Evolutionary conservation across 352 stramenopile species (phyloP), one percentile per base, ranked within the genome.

Genomic region (Pseudoperonospora humuli): DNA sequence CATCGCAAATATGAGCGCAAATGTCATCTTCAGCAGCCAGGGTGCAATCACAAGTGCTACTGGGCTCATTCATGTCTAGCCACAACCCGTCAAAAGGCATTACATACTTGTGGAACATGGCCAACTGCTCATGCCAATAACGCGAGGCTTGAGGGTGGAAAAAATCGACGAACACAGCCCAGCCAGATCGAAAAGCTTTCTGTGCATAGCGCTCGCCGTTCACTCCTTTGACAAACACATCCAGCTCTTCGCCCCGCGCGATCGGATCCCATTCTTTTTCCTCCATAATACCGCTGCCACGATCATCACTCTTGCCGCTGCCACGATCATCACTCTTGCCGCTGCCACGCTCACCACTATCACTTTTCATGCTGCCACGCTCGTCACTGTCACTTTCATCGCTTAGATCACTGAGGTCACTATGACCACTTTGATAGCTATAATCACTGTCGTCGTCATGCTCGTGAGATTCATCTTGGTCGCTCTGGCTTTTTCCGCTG

Each of bases 41-140:
- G 18, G 41, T 48, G 31, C 61, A 55, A 44, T 89, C 77, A 28
- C 80, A 94, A 19, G 70, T 58, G 35, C 69, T 84, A 17, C 67
- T 85, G 3, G 77, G 73, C 21, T 95, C 83, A 44, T 93, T 90
- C 48, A 68, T 76, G 28, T 95, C 72, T 5, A 95, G 57, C 84
- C 83, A 95, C 20, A 95, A 47, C 0, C 84, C 83, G 39, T 95
- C 83, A 7, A 86, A 91, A 10, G 64, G 59, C 14, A 86, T 49
- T 11, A 84, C 34, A 29, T 69, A 59, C 9, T 79, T 51, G 46
- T 88, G 64, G 20, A 89, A 91, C 3, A 45, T 55, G 0, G 54
- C 34, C 2, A 93, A 48, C 41, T 89, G 72, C n/a, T 84, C 57
- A 2, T 58, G 47, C 75, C 83, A 95, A 32, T 71, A 95, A 0